Conservation (phyloP, 2,329 filamentous ascomycete species). For the Pseudocercospora musae region DNA sequence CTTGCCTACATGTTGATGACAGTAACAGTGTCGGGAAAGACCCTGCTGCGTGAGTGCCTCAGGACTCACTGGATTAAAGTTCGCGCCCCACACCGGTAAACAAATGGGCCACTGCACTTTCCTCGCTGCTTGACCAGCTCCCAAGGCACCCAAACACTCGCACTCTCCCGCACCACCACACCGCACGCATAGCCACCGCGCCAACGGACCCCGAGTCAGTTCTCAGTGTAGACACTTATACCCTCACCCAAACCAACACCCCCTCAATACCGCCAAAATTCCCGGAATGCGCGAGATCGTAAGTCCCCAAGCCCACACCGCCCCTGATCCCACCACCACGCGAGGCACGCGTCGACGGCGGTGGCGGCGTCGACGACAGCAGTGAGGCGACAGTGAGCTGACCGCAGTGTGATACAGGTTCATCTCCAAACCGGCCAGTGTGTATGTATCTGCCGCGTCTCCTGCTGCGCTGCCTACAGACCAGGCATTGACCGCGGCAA, state of each 20-base stretch:
- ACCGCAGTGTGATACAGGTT: constrained; percentile 64
- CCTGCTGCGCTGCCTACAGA: constrained; percentile 20
- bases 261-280: constrained; percentile 24
- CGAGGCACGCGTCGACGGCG: constrained; percentile 44
- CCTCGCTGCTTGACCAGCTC: constrained; percentile 1
- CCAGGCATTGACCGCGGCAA: constrained; percentile 19
- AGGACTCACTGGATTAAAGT: constrained; percentile 1
- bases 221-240: background rate
- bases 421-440: constrained; percentile 99
- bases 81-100: constrained; percentile 1
- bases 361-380: constrained; percentile 35
- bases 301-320: constrained; percentile 40
- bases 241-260: constrained; percentile 24
- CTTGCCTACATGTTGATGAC: background rate
- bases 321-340: constrained; percentile 32
- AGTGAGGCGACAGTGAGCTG: constrained; percentile 54
- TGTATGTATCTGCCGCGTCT: constrained; percentile 58
- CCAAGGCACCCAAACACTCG: background rate
- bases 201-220: constrained; percentile 16
- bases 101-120: background rate
- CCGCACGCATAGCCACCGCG: background rate
- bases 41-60: background rate
- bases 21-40: no score
- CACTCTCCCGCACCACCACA: background rate
- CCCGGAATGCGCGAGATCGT: constrained; percentile 68